These are phyloP conservation scores for Tagetes erecta DNA, from an alignment of 129 eudicot genomes.

Conservation along the genomic window DNA sequence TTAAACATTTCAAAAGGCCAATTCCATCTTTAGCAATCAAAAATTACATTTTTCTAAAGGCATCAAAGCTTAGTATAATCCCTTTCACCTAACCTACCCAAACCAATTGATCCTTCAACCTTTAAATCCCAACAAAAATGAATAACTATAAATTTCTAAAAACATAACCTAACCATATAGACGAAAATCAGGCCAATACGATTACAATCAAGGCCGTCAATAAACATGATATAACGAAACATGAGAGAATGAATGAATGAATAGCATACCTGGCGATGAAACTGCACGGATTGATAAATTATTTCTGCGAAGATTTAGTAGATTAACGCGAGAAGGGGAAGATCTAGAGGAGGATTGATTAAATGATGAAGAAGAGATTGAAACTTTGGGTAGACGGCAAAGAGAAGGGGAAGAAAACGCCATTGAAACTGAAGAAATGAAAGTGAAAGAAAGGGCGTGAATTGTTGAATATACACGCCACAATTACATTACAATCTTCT, in stretches of 20 bases:
- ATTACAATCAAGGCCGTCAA: constrained; percentile 19
- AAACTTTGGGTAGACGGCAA: constrained; percentile 25
- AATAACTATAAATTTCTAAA: not conserved
- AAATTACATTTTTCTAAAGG: not conserved
- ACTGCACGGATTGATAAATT: constrained; percentile 49
- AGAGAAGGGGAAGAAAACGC: constrained; percentile 46
- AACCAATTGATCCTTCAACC: not conserved
- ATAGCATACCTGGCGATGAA: constrained; percentile 38
- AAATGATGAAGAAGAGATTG: constrained; percentile 16
- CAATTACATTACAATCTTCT: not conserved
- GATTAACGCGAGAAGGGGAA: constrained; percentile 28
- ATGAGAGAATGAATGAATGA: not conserved
- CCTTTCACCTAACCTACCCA: not conserved
- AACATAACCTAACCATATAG: constrained; percentile 16
- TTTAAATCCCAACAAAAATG: not conserved
- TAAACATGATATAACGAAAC: not conserved
- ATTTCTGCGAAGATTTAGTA: constrained; percentile 26
- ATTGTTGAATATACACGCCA: not conserved
- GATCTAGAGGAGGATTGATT: constrained; percentile 43
- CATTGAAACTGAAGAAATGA: constrained; percentile 30
- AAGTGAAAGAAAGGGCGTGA: constrained; percentile 4
- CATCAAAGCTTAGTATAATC: not conserved
- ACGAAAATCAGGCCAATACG: not conserved
- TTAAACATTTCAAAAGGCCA: not conserved
- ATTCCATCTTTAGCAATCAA: not conserved